Evolutionary conservation across 768 basidiomycete species (phyloP).

Genomic region (Clavaria fumosa): DNA sequence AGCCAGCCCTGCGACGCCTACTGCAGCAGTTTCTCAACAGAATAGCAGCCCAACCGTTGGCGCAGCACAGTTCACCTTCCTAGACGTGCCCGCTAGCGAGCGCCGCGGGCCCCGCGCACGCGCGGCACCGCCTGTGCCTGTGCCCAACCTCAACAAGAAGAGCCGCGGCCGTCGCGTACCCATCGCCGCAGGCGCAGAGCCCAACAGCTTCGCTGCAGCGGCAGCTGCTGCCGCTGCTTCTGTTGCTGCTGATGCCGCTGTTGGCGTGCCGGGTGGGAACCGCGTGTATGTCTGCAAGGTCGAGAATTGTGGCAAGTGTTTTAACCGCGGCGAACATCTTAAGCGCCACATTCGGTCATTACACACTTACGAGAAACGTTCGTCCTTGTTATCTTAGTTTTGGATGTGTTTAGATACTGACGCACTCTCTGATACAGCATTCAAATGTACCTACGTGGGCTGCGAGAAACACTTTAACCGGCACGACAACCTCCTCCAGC

Average conservation of each 20-base stretch:
- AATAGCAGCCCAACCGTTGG: too few species aligned
- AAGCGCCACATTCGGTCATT: conserved; percentile 64
- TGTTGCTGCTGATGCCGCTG: too few species aligned
- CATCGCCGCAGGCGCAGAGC: conserved; percentile 13
- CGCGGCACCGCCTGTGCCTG: conserved; percentile 47
- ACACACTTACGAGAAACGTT: conserved; percentile 67
- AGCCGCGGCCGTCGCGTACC: conserved; percentile 67
- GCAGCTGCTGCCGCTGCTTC: too few species aligned
- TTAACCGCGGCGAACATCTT: conserved; percentile 59
- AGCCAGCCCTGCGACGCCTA: neutral
- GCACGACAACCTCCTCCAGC: conserved; percentile 70
- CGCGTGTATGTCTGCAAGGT: conserved; percentile 48
- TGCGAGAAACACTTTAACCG: conserved; percentile 68
- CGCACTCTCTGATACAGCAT: conserved; percentile 31
- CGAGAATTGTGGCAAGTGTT: conserved; percentile 56
- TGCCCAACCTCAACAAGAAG: conserved; percentile 69
- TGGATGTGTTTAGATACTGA: neutral
- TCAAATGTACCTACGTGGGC: conserved; percentile 47
- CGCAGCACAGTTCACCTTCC: conserved; percentile 7
- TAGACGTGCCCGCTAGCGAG: conserved; percentile 15
- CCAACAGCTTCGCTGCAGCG: too few species aligned
- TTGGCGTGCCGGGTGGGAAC: too few species aligned
- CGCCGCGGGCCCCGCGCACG: conserved; percentile 34
- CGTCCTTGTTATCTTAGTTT: conserved; percentile 20
- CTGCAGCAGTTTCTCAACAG: neutral